Evolutionary conservation across 2,329 filamentous ascomycete species (phyloP), one percentile per base, ranked within the genome.

Genomic region (Ophiobolus disseminans): DNA sequence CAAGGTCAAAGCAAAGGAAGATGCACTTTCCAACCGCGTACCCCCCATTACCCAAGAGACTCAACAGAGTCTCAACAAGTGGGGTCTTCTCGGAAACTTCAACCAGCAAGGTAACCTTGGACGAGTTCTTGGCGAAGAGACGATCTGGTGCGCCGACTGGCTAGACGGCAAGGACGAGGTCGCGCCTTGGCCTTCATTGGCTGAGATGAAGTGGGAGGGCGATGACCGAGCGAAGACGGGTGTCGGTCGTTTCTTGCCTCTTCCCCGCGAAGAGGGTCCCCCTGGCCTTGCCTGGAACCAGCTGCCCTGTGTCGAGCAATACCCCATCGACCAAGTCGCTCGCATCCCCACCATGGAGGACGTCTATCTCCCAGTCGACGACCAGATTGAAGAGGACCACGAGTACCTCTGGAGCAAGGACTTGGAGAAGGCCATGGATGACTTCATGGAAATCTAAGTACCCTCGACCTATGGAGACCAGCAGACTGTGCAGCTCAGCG

Each of bases 121-220:
- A 7, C 61, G 65, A 1, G 74, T 76, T 4, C 68, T 78, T 4
- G 65, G 65, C 23, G 53, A 65, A 34, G 60, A 64, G 16, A 78
- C 76, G 0, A 70, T 78, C 46, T 79, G 72, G 72, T 74, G 72
- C 46, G 16, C 30, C 0, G 53, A 71, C 36, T 72, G 69, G 65
- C 16, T 50, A 30, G 62, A 65, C 22, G 63, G 63, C 11, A 72
- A 72, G 35, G 62, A 70, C 2, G 64, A 71, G 40, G 57, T 76
- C 23, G 69, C 75, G 0, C 67, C 69, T 1, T 80, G 75, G 75
- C 77, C 77, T 0, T 59, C 60, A 9, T 34, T 58, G 4, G 59
- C 69, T 9, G 77, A 80, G 63, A 63, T 74, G 63, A 76, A 76
- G 53, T 79, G 77, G 70, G 77, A 80, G 53, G 77, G 77, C 0